Percentiles rank a stretch among this genome's conserved stretches.
Evolutionary conservation across 2,329 filamentous ascomycete species (phyloP).

Genomic region (Torrubiellomyces zombiae): DNA sequence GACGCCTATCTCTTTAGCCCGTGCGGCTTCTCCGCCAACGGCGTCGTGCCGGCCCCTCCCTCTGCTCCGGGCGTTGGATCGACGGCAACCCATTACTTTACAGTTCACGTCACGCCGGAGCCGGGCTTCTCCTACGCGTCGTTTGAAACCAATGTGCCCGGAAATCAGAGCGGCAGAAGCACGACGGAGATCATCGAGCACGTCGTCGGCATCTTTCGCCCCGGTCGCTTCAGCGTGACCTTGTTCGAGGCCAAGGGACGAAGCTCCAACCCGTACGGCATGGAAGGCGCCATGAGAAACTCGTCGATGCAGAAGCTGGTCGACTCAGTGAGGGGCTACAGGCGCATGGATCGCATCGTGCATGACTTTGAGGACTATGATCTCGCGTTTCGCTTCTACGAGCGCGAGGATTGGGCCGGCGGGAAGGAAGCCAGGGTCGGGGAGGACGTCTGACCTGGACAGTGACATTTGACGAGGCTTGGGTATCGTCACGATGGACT

Average conservation of each 20-base stretch:
- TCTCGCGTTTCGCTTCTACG: conserved; percentile 90
- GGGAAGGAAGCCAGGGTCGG: conserved; percentile 36
- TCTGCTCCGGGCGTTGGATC: conserved; percentile 12
- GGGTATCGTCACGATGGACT: too few species aligned
- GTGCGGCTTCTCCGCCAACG: conserved; percentile 94
- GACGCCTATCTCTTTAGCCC: conserved; percentile 94
- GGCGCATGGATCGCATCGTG: conserved; percentile 82
- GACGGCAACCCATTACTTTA: conserved; percentile 75
- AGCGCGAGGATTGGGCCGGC: conserved; percentile 62
- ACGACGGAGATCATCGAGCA: conserved; percentile 86
- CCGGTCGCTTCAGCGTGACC: conserved; percentile 93
- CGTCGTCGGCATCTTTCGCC: conserved; percentile 90
- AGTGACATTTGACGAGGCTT: too few species aligned
- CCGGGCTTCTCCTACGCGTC: conserved; percentile 94
- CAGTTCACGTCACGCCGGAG: conserved; percentile 94
- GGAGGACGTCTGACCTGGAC: too few species aligned
- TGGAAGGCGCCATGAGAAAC: conserved; percentile 20
- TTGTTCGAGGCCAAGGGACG: conserved; percentile 76
- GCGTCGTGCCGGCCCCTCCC: conserved; percentile 67
- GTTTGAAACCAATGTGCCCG: conserved; percentile 95
- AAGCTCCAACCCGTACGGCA: conserved; percentile 23
- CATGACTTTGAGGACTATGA: conserved; percentile 97
- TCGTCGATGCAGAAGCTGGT: conserved; percentile 35
- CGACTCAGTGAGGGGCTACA: conserved; percentile 73
- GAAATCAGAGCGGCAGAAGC: conserved; percentile 70